These are phyloP conservation scores for Talaromyces sp. DNA, from an alignment of 2,329 filamentous ascomycete genomes.

Conservation along the genomic window DNA sequence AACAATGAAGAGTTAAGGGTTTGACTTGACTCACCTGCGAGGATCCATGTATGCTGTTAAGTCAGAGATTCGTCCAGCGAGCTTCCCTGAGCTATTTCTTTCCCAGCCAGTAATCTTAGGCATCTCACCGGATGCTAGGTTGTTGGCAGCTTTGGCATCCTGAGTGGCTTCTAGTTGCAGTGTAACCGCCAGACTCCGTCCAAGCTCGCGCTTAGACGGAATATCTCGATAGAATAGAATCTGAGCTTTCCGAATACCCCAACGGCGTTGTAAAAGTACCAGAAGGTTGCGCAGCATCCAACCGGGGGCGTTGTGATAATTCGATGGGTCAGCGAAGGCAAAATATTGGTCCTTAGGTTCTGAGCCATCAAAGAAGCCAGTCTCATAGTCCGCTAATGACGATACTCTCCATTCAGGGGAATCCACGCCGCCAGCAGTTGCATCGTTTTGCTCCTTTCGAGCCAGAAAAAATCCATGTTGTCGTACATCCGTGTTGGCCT, in stretches of 20 bases:
- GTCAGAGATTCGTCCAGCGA: conserved; percentile 72
- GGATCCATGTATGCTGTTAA: conserved; percentile 94
- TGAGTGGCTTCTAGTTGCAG: conserved; percentile 40
- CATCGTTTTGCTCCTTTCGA: conserved; percentile 57
- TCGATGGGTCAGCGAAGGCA: conserved; percentile 87
- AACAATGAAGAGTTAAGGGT: not conserved
- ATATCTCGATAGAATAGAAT: conserved; percentile 88
- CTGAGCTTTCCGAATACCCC: conserved; percentile 69
- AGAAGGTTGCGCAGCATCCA: conserved; percentile 92
- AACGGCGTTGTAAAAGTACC: conserved; percentile 76
- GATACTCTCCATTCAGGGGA: conserved; percentile 69
- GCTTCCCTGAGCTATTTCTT: conserved; percentile 69
- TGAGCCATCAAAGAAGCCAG: conserved; percentile 75
- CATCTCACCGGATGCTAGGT: conserved; percentile 42
- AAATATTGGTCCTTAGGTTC: conserved; percentile 72
- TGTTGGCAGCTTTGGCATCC: conserved; percentile 24
- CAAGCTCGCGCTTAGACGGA: conserved; percentile 69
- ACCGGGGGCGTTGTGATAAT: conserved; percentile 77
- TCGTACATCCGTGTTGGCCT: conserved; percentile 70
- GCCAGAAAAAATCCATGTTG: conserved; percentile 96
- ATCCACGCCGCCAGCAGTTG: conserved; percentile 38
- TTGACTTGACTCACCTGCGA: conserved; percentile 42
- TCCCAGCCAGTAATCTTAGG: conserved; percentile 97
- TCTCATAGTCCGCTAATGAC: conserved; percentile 71
- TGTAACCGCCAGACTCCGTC: conserved; percentile 72